Conservation (phyloP, 2,329 filamentous ascomycete species). For the Arthrinium phaeospermum region DNA sequence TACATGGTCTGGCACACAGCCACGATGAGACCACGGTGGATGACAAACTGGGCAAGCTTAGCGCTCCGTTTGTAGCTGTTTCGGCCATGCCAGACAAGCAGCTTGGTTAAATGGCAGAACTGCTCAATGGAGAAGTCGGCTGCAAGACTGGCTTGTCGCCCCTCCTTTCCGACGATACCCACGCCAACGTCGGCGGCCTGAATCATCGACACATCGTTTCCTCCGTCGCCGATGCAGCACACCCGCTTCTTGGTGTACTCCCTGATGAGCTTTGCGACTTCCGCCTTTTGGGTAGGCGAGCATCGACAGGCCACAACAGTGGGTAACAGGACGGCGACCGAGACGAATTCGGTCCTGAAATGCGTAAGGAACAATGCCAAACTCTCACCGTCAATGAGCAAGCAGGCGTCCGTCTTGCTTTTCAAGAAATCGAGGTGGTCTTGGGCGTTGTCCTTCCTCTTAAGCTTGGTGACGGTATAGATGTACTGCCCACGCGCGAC, state of each 20-base stretch:
- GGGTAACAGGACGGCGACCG: conserved; percentile 83
- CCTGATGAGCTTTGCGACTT: conserved; percentile 89
- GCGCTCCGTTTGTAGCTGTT: conserved; percentile 97
- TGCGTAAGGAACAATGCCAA: conserved; percentile 82
- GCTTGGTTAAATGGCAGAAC: conserved; percentile 92
- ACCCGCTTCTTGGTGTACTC: conserved; percentile 92
- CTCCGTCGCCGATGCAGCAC: conserved; percentile 96
- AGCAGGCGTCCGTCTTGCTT: conserved; percentile 83
- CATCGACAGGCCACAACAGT: conserved; percentile 96
- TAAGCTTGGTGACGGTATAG: conserved; percentile 87
- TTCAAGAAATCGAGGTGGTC: conserved; percentile 88
- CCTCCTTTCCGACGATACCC: conserved; percentile 97
- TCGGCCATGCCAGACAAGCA: conserved; percentile 97
- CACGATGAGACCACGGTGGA: conserved; percentile 95
- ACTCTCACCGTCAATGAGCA: conserved; percentile 94
- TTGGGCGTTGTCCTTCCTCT: conserved; percentile 82
- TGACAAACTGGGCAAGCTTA: conserved; percentile 97
- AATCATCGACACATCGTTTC: conserved; percentile 99
- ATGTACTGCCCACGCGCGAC: conserved; percentile 95
- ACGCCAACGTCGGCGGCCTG: conserved; percentile 98
- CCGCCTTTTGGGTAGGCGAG: conserved; percentile 95
- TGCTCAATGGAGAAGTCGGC: conserved; percentile 97
- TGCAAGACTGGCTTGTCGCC: conserved; percentile 89
- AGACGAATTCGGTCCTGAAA: conserved; percentile 85
- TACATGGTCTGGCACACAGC: conserved; percentile 97